These are phyloP conservation scores for Verticillium dahliae DNA, from an alignment of 2,329 filamentous ascomycete genomes.

Conservation along the genomic window DNA sequence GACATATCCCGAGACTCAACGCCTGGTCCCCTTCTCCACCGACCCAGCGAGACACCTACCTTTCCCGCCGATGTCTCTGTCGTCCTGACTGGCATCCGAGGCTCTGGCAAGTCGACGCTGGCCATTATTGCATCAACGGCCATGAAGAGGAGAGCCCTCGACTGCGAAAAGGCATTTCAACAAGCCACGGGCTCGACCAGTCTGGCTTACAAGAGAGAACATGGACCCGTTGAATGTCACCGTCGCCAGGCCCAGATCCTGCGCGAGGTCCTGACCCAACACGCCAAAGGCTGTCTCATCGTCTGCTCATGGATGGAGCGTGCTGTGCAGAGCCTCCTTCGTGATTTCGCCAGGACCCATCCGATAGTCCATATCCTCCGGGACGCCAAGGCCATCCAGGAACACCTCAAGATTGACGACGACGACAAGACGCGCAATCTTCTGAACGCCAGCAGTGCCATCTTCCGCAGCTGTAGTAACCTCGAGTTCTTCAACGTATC, in stretches of 20 bases:
- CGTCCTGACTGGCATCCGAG: constrained; percentile 65
- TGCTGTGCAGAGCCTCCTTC: constrained; percentile 51
- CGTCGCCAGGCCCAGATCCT: constrained; percentile 57
- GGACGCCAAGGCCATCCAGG: constrained; percentile 57
- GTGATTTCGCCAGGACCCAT: constrained; percentile 55
- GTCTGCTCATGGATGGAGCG: constrained; percentile 68
- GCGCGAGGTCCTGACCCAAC: constrained; percentile 49
- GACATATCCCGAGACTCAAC: not conserved
- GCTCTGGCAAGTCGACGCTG: constrained; percentile 69
- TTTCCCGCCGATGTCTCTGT: constrained; percentile 54
- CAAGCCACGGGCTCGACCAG: constrained; percentile 56
- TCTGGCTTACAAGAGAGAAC: constrained; percentile 54
- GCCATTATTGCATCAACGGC: constrained; percentile 70
- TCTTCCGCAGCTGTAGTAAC: constrained; percentile 63
- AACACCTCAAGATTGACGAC: constrained; percentile 52
- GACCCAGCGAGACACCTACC: constrained; percentile 7
- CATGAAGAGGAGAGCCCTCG: constrained; percentile 61
- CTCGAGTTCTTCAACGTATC: constrained; percentile 73
- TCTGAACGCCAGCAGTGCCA: constrained; percentile 46
- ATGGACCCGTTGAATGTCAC: constrained; percentile 57
- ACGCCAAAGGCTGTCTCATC: constrained; percentile 58
- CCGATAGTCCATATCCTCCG: constrained; percentile 67
- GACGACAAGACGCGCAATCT: constrained; percentile 51
- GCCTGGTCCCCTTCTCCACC: constrained; percentile 1
- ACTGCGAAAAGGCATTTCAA: constrained; percentile 63